Conservation (phyloP, 495 filamentous ascomycete genomes). For the Penicillium parvum region DNA sequence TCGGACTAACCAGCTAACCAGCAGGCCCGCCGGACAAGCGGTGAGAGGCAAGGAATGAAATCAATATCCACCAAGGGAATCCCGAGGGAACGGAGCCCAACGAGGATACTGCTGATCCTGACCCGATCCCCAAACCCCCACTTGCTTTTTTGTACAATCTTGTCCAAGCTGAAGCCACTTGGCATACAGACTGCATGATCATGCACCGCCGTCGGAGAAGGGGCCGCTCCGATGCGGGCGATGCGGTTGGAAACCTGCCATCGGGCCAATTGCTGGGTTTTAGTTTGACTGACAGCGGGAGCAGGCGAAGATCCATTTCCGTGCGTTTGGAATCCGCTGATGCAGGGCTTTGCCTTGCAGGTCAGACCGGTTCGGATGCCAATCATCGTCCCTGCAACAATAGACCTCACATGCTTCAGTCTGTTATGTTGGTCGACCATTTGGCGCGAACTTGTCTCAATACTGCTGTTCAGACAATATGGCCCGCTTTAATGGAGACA, state of each 20-base stretch:
- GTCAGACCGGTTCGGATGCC: slow-evolving; percentile 11
- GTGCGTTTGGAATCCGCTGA: slow-evolving; percentile 13
- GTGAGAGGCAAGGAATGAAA: slow-evolving; percentile 16
- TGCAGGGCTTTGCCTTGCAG: slow-evolving; percentile 16
- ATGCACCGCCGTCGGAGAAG: slow-evolving; percentile 9
- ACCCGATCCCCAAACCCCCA: slow-evolving; percentile 21
- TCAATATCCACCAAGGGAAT: slow-evolving; percentile 14
- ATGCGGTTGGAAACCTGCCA: slow-evolving; percentile 10
- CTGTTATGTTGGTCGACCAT: no score
- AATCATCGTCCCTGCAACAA: neutral
- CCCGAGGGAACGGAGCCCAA: slow-evolving; percentile 26
- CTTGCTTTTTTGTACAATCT: no score
- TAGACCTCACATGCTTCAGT: no score
- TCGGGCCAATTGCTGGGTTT: slow-evolving; percentile 9
- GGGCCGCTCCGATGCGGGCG: slow-evolving; percentile 5
- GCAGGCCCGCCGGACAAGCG: slow-evolving; percentile 21
- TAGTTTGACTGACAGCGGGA: slow-evolving; percentile 23
- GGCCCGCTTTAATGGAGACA: neutral
- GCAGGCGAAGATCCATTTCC: slow-evolving; percentile 19
- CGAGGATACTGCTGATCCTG: slow-evolving; percentile 25
- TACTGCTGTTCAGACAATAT: no score
- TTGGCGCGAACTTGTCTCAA: no score
- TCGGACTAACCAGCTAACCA: neutral
- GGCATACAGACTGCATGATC: slow-evolving; percentile 15
- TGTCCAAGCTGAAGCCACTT: slow-evolving; percentile 20